phyloP scores from a whole-genome alignment of 2,329 filamentous ascomycete genomes.

The Talaromyces sp. region DNA sequence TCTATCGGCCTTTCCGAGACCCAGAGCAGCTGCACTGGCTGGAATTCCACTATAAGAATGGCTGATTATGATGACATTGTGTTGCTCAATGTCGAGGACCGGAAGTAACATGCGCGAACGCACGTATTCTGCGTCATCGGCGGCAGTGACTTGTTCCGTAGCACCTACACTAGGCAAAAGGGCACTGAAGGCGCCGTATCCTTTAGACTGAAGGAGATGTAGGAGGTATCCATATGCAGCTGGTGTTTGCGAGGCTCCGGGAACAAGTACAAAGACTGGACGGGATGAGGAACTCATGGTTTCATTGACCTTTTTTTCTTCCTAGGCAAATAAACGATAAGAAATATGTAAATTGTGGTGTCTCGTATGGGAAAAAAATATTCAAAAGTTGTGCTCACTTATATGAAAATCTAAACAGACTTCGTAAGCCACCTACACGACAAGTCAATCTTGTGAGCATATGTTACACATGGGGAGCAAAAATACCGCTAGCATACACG shows the following conservation, averaged over 20 bases:
- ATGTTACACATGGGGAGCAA: no score
- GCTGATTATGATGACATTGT: constrained; percentile 11
- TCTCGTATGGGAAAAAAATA: no score
- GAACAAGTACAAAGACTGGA: constrained; percentile 13
- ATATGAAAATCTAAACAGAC: no score
- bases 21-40: constrained; percentile 6
- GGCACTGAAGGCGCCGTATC: constrained; percentile 7
- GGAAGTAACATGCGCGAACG: constrained; percentile 12
- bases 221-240: constrained; percentile 11
- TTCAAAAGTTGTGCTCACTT: no score
- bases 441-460: no score
- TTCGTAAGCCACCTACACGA: no score
- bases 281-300: neutral
- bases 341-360: no score
- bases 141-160: constrained; percentile 1
- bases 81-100: constrained; percentile 8
- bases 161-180: constrained; percentile 15
- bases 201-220: constrained; percentile 7
- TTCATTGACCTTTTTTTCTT: no score
- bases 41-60: constrained; percentile 14
- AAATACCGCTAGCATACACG: no score
- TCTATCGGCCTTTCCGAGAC: constrained; percentile 13
- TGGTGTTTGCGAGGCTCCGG: constrained; percentile 6
- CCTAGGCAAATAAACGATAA: no score
- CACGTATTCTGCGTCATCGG: constrained; percentile 13